Base-by-base conservation (phyloP, 331 rosid genomes). In the Pyrus hybrid region DNA sequence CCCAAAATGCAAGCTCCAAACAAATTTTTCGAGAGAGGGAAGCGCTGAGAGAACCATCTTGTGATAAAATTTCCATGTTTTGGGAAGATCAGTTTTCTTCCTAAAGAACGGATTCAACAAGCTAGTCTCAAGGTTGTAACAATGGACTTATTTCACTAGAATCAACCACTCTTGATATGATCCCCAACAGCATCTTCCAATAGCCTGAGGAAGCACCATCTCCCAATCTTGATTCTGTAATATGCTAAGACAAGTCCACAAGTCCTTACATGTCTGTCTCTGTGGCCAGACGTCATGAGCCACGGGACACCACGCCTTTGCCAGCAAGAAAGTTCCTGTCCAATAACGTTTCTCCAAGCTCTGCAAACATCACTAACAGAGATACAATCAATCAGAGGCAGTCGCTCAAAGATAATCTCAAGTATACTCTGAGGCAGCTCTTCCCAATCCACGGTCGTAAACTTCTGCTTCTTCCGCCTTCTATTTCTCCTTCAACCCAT, bases 131-230 rank as follows among this genome's bases (percentile, higher is more conserved):
- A 90, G 84, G 70, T 29, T 29, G 76, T 61, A 85, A 79, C 23
- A 79, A 25, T 68, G 80, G 53, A 85, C 32, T 45, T 78, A 73
- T 28, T 72, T 80, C 18, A 83, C 89, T 67, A 90, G 18, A 63
- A 90, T 81, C 74, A 87, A 66, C 96, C 96, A 90, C 30, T 88
- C 89, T 21, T 41, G 77, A 70, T 80, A 86, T 56, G 91, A 90
- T 18, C 96, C 96, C 96, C 93, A 88, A 49, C 82, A 81, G 71
- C 79, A 86, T 72, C 71, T 84, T 65, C 86, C 88, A 43, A 37
- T 10, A 37, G 13, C 45, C 45, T 37, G 45, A 37, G 13, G 45
- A 37, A 37, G 45, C 45, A 37, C 45, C 13, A 37, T 37, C 45
- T 37, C 45, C 92, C 87, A 90, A 65, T 82, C 84, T 67, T 78